Evolutionary conservation across 192 early-diverging fungal genomes (phyloP), one percentile per base, ranked within the genome.

Genomic region (Linnemannia elongata): DNA sequence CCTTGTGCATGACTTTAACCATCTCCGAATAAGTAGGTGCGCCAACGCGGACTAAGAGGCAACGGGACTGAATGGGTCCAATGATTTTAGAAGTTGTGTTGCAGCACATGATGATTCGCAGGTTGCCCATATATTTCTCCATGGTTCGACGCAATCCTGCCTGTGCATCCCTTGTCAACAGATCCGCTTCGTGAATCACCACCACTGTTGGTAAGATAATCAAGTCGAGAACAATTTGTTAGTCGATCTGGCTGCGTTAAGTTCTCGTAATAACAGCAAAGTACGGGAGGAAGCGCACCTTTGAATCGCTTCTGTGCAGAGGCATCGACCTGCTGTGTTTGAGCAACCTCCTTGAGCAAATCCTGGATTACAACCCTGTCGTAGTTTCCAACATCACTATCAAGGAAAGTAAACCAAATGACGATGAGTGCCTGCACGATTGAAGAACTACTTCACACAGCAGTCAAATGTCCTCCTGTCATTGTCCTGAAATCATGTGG

Each of bases 61-160:
- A 99, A 74, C 99, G 92, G 77, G 96, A 97, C 63, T 96, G 94
- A 75, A 99, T 96, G 2, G 99, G 98, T 30, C 92, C 82, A 84
- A 99, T 98, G 85, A 99, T 97, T 88, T 96, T 97, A 57, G 94
- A 95, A 1, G 97, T 96, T 30, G 93, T 94, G 72, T 95, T 97
- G 78, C 95, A 95, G 88, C 97, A 98, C 77, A 99, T 85, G 78
- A 99, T 97, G 52, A 99, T 90, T 33, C 99, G 94, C 75, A 99
- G 89, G 88, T 97, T 98, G 74, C 83, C 85, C 93, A 96, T 97
- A 88, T 99, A 99, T 90, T 99, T 99, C 89, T 99, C 99, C 99
- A 99, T 99, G 4, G 99, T 99, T n/a, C 99, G 92, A 75, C 99
- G 94, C 75, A 99, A 92, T 36, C 95, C 98, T 44, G 97, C 95